These are phyloP conservation scores for Colletotrichum karsti DNA, from an alignment of 2,329 filamentous ascomycete genomes.

Conservation along the genomic window DNA sequence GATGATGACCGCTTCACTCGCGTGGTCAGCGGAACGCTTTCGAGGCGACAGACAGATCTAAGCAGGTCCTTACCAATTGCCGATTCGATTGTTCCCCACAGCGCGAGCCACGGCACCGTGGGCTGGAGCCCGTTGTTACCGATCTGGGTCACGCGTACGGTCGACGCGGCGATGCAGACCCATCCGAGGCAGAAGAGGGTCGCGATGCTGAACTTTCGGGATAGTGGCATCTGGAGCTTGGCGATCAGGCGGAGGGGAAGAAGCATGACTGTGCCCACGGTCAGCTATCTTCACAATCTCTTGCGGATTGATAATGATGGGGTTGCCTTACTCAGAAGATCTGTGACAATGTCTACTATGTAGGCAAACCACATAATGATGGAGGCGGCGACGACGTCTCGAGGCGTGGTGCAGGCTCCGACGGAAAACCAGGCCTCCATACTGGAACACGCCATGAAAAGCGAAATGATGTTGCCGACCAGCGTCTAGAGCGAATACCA, in stretches of 20 bases:
- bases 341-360: conserved; percentile 26
- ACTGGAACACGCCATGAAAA: conserved; percentile 28
- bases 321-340: conserved; percentile 19
- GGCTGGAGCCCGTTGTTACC: neutral
- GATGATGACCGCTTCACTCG: neutral
- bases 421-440: conserved; percentile 28
- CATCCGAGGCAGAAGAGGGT: conserved; percentile 29
- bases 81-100: neutral
- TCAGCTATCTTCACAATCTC: neutral
- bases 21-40: too few species aligned
- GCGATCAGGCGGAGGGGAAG: conserved; percentile 22
- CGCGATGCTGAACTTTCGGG: conserved; percentile 26
- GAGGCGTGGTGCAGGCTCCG: conserved; percentile 19
- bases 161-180: conserved; percentile 28
- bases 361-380: conserved; percentile 30
- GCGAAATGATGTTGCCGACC: conserved; percentile 25
- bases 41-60: too few species aligned
- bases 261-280: conserved; percentile 6
- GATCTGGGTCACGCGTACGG: conserved; percentile 23
- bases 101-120: neutral
- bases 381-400: conserved; percentile 22
- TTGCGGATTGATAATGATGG: neutral
- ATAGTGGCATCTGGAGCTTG: conserved; percentile 23
- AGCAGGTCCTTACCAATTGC: neutral
- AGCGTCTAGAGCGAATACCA: conserved; percentile 18